A percentile compares a stretch with the other conserved stretches of the same genome.
Conservation (phyloP, 768 basidiomycete species). For the Tulasnella sp. region DNA sequence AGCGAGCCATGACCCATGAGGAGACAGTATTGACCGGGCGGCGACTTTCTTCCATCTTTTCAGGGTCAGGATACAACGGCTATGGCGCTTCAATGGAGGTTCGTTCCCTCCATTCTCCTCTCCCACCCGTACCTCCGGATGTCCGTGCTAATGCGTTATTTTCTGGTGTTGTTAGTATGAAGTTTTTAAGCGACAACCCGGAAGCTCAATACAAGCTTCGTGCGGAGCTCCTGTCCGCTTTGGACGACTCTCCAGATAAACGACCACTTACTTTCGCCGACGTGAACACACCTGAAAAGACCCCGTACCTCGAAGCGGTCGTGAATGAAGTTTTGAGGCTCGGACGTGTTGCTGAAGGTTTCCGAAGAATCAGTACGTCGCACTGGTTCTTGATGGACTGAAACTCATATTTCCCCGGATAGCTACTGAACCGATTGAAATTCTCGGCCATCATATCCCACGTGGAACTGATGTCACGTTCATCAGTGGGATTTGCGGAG, state of each 20-base stretch:
- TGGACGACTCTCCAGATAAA: neutral
- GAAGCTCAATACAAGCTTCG: neutral
- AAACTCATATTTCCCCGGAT: neutral
- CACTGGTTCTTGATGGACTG: neutral
- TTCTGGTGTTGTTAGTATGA: neutral
- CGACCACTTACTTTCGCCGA: neutral
- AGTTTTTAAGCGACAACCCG: neutral
- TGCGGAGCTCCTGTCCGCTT: neutral
- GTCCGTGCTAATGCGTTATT: neutral
- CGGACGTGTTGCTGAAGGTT: neutral
- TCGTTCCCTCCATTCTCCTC: neutral
- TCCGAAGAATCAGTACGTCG: neutral
- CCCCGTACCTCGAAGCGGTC: slow-evolving; percentile 4
- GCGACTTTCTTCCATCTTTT: neutral
- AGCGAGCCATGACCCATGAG: too few relatives aligned
- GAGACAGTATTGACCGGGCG: too few relatives aligned
- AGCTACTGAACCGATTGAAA: neutral
- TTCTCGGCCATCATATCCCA: slow-evolving; percentile 1
- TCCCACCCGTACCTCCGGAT: neutral
- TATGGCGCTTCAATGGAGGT: neutral
- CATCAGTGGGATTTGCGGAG: neutral
- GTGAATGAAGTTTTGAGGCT: neutral
- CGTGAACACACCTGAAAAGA: slow-evolving; percentile 1
- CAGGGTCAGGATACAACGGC: neutral
- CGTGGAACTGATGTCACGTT: slow-evolving; percentile 1